These are phyloP conservation scores for Tetrapyrgos nigripes DNA, from an alignment of 1,284 basidiomycete genomes.

Conservation along the genomic window DNA sequence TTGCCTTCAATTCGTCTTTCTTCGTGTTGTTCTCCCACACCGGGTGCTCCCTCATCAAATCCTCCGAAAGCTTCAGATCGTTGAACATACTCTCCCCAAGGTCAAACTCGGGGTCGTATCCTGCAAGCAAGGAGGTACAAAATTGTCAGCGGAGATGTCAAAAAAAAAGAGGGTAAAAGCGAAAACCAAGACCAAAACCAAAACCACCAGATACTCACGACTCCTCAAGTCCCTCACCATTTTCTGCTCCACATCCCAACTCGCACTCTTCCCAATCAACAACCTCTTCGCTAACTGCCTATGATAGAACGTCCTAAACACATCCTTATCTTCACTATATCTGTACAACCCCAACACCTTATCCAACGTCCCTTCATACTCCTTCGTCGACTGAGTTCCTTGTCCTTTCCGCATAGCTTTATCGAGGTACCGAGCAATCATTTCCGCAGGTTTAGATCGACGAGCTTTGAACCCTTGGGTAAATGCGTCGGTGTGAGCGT, in stretches of 20 bases:
- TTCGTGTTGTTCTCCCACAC: too few relatives aligned
- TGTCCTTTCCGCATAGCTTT: constrained; percentile 87
- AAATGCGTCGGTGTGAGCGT: constrained; percentile 80
- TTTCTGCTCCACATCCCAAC: constrained; percentile 89
- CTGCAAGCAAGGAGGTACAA: constrained; percentile 40
- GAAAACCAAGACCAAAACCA: too few relatives aligned
- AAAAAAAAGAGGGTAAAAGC: neutral
- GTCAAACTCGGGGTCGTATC: constrained; percentile 88
- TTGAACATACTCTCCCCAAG: constrained; percentile 93
- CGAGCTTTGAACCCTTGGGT: constrained; percentile 83
- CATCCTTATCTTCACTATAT: constrained; percentile 91
- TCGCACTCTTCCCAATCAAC: constrained; percentile 86
- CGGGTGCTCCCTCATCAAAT: constrained; percentile 71
- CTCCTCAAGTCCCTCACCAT: constrained; percentile 92
- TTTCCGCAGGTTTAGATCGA: constrained; percentile 90
- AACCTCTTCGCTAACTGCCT: constrained; percentile 89
- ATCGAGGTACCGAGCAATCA: constrained; percentile 94
- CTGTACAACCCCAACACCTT: constrained; percentile 86
- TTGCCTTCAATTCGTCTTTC: too few relatives aligned
- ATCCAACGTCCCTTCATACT: constrained; percentile 79
- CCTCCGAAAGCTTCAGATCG: constrained; percentile 78
- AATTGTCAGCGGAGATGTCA: neutral
- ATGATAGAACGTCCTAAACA: constrained; percentile 95
- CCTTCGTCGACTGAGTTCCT: constrained; percentile 53
- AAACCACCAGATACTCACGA: too few relatives aligned